Evolutionary conservation across 1,284 basidiomycete genomes (phyloP).

Genomic region (Sparassis latifolia): DNA sequence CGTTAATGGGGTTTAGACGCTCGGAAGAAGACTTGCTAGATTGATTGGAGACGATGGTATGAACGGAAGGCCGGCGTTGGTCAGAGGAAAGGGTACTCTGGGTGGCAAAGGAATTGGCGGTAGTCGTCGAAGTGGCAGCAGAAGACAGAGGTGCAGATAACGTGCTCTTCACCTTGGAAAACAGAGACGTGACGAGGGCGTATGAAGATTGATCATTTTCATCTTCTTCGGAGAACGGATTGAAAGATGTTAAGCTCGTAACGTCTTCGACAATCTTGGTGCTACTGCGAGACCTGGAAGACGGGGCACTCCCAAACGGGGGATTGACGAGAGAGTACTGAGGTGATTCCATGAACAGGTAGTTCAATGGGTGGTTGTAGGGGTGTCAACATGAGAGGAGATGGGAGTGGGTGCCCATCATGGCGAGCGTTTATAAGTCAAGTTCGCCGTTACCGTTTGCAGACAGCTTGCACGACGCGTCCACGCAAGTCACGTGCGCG

Average conservation of each 20-base stretch:
- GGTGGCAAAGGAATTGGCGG: conserved; percentile 17
- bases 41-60: conserved; percentile 39
- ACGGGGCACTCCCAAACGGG: conserved; percentile 22
- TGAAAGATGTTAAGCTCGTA: conserved; percentile 70
- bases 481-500: too few species aligned
- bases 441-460: too few species aligned
- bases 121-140: conserved; percentile 31
- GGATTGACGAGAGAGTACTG: not conserved
- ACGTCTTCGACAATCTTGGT: conserved; percentile 60
- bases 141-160: conserved; percentile 58
- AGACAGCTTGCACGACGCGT: too few species aligned
- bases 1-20: conserved; percentile 48
- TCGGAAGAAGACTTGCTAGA: conserved; percentile 45
- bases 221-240: conserved; percentile 82
- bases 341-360: not conserved
- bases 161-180: conserved; percentile 73
- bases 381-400: not conserved
- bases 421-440: too few species aligned
- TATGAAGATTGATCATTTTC: conserved; percentile 80
- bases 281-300: conserved; percentile 56
- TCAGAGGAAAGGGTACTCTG: conserved; percentile 31
- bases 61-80: conserved; percentile 49
- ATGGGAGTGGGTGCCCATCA: too few species aligned
- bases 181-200: conserved; percentile 67
- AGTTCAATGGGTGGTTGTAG: not conserved